These are phyloP conservation scores for Elaeis oleifera DNA, from an alignment of 202 grass and related monocot species.

Conservation along the genomic window DNA sequence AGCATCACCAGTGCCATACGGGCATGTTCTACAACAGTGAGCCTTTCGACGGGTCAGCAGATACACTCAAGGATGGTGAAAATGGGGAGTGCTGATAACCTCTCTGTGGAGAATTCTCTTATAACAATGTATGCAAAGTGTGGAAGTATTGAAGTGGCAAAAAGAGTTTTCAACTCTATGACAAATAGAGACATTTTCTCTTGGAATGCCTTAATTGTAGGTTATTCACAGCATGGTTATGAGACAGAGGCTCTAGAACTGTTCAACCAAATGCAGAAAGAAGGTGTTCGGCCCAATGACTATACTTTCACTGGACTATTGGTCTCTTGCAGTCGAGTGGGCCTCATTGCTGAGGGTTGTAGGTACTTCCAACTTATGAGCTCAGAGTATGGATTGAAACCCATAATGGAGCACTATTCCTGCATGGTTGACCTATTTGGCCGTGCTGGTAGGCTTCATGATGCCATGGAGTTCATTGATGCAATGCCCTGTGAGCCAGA, in stretches of 20 bases:
- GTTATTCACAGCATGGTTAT: conserved; percentile 56
- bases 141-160: conserved; percentile 34
- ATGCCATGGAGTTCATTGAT: conserved; percentile 57
- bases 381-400: conserved; percentile 34
- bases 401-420: conserved; percentile 62
- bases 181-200: conserved; percentile 38
- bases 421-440: conserved; percentile 71
- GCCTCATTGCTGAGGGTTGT: conserved; percentile 49
- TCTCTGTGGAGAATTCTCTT: conserved; percentile 57
- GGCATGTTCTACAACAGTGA: conserved; percentile 38
- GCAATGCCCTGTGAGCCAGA: conserved; percentile 56
- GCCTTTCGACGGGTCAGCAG: conserved; percentile 36
- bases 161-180: conserved; percentile 44
- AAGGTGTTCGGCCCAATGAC: conserved; percentile 42
- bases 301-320: conserved; percentile 63
- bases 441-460: conserved; percentile 48
- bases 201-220: conserved; percentile 67
- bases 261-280: conserved; percentile 54
- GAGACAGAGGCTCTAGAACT: conserved; percentile 47
- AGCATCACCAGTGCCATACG: conserved; percentile 45
- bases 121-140: conserved; percentile 60
- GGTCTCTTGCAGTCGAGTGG: conserved; percentile 58
- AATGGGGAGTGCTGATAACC: conserved; percentile 34
- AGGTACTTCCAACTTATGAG: conserved; percentile 56
- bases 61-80: conserved; percentile 47